phyloP scores from a whole-genome alignment of 1,284 basidiomycete species.

The Cutaneotrichosporon sp. region DNA sequence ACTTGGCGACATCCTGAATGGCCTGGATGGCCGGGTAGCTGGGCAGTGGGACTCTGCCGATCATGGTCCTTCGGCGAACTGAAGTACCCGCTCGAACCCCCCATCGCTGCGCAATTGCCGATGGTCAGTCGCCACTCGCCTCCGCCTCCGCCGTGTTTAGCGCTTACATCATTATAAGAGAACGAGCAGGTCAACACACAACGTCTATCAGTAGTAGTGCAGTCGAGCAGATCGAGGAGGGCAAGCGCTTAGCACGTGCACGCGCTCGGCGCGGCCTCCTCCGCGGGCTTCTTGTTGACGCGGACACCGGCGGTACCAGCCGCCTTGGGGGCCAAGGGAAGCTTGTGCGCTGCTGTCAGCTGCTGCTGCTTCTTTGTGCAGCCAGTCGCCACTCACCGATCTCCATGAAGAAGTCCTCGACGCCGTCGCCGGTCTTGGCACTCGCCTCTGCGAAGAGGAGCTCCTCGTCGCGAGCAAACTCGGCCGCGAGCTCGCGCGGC shows the following conservation, averaged over 20 bases:
- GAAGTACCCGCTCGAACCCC: neutral
- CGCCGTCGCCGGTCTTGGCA: constrained; percentile 90
- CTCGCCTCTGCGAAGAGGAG: constrained; percentile 95
- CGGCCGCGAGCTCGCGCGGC: constrained; percentile 79
- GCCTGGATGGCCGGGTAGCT: too few species aligned
- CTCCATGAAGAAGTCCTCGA: constrained; percentile 81
- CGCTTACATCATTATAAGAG: constrained; percentile 7
- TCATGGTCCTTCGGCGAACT: neutral
- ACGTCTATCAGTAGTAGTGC: constrained; percentile 5
- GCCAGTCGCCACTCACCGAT: constrained; percentile 59
- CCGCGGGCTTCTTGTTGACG: constrained; percentile 27
- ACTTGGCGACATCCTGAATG: too few species aligned
- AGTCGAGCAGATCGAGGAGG: neutral
- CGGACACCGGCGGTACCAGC: constrained; percentile 36
- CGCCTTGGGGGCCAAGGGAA: constrained; percentile 39
- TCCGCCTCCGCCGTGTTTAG: neutral
- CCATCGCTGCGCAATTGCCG: neutral
- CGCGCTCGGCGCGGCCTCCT: constrained; percentile 16
- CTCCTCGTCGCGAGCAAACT: constrained; percentile 92
- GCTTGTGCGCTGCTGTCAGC: constrained; percentile 42
- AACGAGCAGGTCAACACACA: neutral
- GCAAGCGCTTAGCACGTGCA: constrained; percentile 19
- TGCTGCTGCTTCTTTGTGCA: too few species aligned
- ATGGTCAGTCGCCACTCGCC: neutral
- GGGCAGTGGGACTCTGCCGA: too few species aligned